Base-by-base conservation (phyloP, 2,329 filamentous ascomycete species). In the Arthrobotrys conoides region DNA sequence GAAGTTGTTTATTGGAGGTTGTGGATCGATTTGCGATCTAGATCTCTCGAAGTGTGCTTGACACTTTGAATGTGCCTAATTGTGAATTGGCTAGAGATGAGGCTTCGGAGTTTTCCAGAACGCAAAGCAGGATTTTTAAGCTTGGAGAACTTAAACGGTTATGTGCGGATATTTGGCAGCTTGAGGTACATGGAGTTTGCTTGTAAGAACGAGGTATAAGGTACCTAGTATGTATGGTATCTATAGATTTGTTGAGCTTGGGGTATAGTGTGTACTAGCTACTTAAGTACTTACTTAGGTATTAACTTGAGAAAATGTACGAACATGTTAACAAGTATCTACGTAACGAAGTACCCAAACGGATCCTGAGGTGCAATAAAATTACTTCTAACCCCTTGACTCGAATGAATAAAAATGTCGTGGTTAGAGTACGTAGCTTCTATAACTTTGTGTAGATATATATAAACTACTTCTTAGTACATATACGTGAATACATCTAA, bases 1-100 rank as follows among this genome's bases (percentile, higher is more conserved):
- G 22, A 61, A 41, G 57, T 41, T 44, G 57, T 61, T 61, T 27
- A 61, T 61, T 61, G 57, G 57, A 41, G 36, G 36, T n/a, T 44
- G 57, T 44, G 57, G 20, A 61, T 41, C 36, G 10, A 44, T 27
- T 41, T 61, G 20, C 6, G 36, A 61, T 61, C 57, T 61, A 44
- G 57, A 61, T 61, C 36, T 61, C 36, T 16, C 24, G 3, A 27
- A 8, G 6, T 51, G 53, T 59, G 30, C 53, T 59, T 38, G 33
- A 38, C 30, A 41, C 27, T 14, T 14, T 5, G 14, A 33, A 6
- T 20, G 55, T 12, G 8, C 53, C 14, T 16, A 46, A 8, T 8
- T 20, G 44, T 20, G 20, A 30, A 30, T 30, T 30, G 33, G 33
- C 9, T 36, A 22, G 36, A n/a, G 18, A 44, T 44, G 20, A 44